These are phyloP conservation scores for Populus euphratica DNA, from an alignment of 345 rosid species.

Conservation along the genomic window DNA sequence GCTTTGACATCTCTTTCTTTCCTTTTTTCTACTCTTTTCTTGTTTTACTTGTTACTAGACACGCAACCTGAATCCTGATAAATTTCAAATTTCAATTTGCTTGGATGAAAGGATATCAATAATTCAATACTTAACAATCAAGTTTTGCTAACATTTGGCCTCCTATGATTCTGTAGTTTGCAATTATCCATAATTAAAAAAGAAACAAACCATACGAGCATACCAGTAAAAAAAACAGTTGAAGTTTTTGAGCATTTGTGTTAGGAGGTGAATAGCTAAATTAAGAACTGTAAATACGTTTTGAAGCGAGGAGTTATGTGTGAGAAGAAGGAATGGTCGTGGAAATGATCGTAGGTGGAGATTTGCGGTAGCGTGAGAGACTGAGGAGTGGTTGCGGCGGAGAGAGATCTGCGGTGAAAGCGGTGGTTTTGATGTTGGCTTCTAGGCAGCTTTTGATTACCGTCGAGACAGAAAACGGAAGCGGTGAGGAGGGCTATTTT, in stretches of 20 bases:
- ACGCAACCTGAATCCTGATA: neutral
- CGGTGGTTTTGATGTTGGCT: no score
- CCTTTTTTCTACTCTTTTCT: neutral
- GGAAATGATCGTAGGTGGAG: slow-evolving; percentile 10
- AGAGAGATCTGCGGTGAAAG: no score
- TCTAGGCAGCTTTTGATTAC: no score
- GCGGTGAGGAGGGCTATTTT: no score
- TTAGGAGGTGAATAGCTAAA: no score
- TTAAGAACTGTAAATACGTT: no score
- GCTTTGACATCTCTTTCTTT: slow-evolving; percentile 56
- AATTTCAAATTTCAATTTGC: neutral
- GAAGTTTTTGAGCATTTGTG: no score
- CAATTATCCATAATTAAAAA: neutral
- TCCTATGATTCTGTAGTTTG: neutral
- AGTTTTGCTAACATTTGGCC: neutral
- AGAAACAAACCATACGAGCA: neutral
- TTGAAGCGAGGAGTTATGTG: slow-evolving; percentile 38
- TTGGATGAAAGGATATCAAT: neutral
- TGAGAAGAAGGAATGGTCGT: slow-evolving; percentile 28
- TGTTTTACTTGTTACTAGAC: neutral
- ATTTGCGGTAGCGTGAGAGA: neutral
- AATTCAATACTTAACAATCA: neutral
- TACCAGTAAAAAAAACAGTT: no score
- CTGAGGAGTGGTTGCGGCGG: neutral
- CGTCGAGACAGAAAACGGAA: no score